Evolutionary conservation across 208 protist species (phyloP).

Genomic region (Balamuthia mandrillaris): DNA sequence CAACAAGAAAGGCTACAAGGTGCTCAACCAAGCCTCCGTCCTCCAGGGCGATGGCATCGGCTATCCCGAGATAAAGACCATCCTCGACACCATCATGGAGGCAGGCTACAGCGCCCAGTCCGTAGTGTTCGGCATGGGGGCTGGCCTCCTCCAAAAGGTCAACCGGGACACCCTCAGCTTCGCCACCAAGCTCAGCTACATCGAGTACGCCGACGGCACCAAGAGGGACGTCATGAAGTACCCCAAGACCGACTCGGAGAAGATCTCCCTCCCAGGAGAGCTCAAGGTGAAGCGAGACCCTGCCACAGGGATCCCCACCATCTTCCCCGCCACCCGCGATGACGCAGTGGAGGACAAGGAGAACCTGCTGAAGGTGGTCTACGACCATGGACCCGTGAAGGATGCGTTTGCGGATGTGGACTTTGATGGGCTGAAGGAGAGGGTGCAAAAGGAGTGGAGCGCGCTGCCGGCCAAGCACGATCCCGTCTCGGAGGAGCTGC

Average conservation of each 20-base stretch:
- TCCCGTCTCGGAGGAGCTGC: conserved; percentile 3
- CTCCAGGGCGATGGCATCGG: conserved; percentile 61
- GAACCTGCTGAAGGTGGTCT: conserved; percentile 39
- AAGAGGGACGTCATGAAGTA: conserved; percentile 57
- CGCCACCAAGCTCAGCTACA: conserved; percentile 51
- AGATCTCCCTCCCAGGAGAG: conserved; percentile 37
- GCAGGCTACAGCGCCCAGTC: conserved; percentile 35
- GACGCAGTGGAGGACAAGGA: background rate
- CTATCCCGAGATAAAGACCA: background rate
- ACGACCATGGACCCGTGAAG: conserved; percentile 29
- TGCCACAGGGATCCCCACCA: background rate
- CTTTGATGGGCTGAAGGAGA: conserved; percentile 25
- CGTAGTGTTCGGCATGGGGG: conserved; percentile 48
- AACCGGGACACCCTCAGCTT: conserved; percentile 57
- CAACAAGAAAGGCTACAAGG: conserved; percentile 53
- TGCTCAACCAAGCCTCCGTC: background rate
- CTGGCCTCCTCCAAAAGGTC: conserved; percentile 54
- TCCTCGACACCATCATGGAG: conserved; percentile 29
- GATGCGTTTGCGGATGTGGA: conserved; percentile 18
- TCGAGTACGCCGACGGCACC: conserved; percentile 29
- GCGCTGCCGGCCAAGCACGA: background rate
- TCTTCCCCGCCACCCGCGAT: conserved; percentile 41
- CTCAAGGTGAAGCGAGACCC: conserved; percentile 31
- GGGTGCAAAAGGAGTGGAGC: conserved; percentile 32
- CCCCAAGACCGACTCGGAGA: conserved; percentile 46